Base-by-base conservation (phyloP, 2,329 filamentous ascomycete species). In the Didymella pinodella region DNA sequence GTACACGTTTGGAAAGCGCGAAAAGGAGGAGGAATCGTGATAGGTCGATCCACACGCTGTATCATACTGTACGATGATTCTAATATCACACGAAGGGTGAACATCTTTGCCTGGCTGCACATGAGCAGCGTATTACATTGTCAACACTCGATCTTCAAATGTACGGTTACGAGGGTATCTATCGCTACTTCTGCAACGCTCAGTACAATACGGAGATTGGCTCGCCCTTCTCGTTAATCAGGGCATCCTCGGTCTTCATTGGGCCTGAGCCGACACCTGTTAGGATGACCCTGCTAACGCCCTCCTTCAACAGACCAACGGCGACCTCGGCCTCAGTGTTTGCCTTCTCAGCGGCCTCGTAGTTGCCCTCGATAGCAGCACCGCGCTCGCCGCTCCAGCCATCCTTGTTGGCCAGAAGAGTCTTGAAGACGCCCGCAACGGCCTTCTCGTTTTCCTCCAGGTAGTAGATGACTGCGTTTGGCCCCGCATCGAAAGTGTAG, bases 391-490 rank as follows among this genome's bases (percentile, higher is more conserved):
- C 75, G 75, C 87, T 88, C 92, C 88, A 98, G 38, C 91, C 92
- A 8, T 86, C 83, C n/a, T 89, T 84, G 28, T 82, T 77, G 1
- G 79, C 82, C 25, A 94, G 75, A 18, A 90, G 82, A 38, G 81
- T 80, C 80, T 91, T 90, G 79, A 99, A 90, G 0, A 88, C 86
- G 8, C 93, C 93, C 0, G 93, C 86, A 3, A 98, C 89, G 3
- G 84, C 78, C 41, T 85, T 84, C 63, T 88, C 85, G 67, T 96
- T 86, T 82, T 93, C 84, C 74, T 93, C 90, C 40, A 93, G 85
- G 75, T 96, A 98, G 83, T 99, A 99, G 49, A 99, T 88, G 49
- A 99, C 96, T 40, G 93, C 93, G 79, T 99, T 99, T 54, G 95
- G 95, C 51, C 95, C 95, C 0, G 95, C 95, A 75, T 99, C 95